phyloP scores from a whole-genome alignment of 176 grass and related monocot genomes.

The Rhipidocladum racemiflorum region DNA sequence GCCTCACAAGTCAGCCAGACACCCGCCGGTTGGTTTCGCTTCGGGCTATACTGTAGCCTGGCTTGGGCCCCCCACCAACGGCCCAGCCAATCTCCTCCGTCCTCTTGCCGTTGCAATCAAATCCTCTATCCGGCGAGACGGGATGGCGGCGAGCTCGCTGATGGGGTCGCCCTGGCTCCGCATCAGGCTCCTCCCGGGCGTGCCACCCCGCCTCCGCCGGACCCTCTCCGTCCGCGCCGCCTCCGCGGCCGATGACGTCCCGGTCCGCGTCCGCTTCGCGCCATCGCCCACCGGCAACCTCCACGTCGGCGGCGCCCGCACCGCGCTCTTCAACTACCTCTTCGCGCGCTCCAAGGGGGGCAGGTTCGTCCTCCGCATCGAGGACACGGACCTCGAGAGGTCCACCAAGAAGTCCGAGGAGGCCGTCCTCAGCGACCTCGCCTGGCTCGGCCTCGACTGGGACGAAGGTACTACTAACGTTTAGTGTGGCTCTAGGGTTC shows the following conservation, averaged over 20 bases:
- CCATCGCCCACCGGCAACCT: constrained; percentile 89
- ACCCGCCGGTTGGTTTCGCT: background rate
- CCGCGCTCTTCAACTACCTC: constrained; percentile 93
- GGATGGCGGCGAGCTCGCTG: constrained; percentile 42
- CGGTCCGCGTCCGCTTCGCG: constrained; percentile 90
- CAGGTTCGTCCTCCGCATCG: constrained; percentile 76
- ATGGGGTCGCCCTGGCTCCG: constrained; percentile 56
- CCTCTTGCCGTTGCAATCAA: background rate
- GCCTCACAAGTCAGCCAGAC: background rate
- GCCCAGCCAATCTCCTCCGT: background rate
- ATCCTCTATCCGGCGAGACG: background rate
- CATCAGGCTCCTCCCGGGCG: constrained; percentile 46
- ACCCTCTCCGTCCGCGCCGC: constrained; percentile 43
- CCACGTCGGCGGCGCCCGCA: constrained; percentile 84
- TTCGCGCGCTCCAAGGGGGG: constrained; percentile 79
- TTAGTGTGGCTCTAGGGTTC: background rate
- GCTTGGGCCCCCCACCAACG: constrained; percentile 1
- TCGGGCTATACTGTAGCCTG: background rate
- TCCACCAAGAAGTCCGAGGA: constrained; percentile 85
- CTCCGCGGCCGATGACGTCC: background rate
- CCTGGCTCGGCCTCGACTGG: constrained; percentile 92
- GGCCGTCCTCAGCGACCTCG: constrained; percentile 75
- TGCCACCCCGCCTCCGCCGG: constrained; percentile 7
- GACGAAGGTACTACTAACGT: constrained; percentile 65
- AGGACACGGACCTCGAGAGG: constrained; percentile 89